Evolutionary conservation across 2,329 filamentous ascomycete genomes (phyloP).

Genomic region (Elsinoe batatas): DNA sequence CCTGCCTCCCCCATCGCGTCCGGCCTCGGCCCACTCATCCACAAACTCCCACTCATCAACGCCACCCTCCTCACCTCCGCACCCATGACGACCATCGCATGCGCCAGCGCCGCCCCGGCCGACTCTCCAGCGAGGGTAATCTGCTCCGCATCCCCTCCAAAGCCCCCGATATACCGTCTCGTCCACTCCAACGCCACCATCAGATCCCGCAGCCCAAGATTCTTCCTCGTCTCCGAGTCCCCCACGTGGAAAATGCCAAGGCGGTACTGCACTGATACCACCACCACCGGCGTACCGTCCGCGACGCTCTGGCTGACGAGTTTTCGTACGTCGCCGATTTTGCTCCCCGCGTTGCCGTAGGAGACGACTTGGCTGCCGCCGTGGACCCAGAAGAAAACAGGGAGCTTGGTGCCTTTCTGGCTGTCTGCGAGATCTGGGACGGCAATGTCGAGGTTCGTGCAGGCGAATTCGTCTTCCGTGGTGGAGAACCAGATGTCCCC

Average conservation of each 20-base stretch:
- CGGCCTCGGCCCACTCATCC: conserved; percentile 35
- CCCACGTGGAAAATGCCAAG: conserved; percentile 40
- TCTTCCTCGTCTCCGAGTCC: conserved; percentile 28
- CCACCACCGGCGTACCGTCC: conserved; percentile 30
- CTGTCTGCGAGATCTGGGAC: conserved; percentile 17
- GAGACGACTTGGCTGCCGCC: conserved; percentile 39
- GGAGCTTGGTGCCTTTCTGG: conserved; percentile 20
- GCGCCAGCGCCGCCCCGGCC: conserved; percentile 37
- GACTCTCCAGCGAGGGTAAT: conserved; percentile 39
- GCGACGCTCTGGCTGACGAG: conserved; percentile 25
- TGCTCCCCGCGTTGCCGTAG: conserved; percentile 34
- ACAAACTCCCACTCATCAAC: conserved; percentile 35
- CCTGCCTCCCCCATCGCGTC: conserved; percentile 23
- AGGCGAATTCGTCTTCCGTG: conserved; percentile 35
- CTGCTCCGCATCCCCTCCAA: conserved; percentile 28
- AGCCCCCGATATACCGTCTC: conserved; percentile 25
- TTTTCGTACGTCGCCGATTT: conserved; percentile 25
- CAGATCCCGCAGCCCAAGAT: conserved; percentile 21
- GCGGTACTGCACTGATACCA: conserved; percentile 36
- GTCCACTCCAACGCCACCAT: conserved; percentile 28
- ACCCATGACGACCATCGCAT: conserved; percentile 32
- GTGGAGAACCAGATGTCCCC: conserved; percentile 22
- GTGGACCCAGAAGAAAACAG: conserved; percentile 39
- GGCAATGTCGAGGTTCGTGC: conserved; percentile 36
- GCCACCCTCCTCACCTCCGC: conserved; percentile 28